Evolutionary conservation across 805 yeast genomes (phyloP).

Genomic region (Candida wancherniae): DNA sequence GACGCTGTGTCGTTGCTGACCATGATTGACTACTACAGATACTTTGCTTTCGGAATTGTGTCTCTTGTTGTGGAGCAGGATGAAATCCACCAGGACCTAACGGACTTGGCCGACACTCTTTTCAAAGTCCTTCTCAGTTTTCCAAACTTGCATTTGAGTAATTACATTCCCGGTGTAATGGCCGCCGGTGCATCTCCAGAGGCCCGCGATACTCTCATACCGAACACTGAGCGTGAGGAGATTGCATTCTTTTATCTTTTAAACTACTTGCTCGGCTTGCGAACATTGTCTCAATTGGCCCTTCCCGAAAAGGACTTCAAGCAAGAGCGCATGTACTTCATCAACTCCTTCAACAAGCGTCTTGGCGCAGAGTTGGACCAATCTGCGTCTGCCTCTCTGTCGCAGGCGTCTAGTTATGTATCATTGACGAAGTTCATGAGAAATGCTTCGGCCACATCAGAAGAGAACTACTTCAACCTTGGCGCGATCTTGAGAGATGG

Average conservation of each 20-base stretch:
- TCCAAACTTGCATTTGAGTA: constrained; percentile 13
- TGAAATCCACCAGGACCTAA: constrained; percentile 6
- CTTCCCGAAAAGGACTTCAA: constrained; percentile 6
- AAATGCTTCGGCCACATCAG: constrained; percentile 1
- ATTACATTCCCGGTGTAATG: constrained; percentile 5
- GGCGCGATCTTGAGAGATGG: constrained; percentile 14
- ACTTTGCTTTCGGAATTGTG: constrained; percentile 12
- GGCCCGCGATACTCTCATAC: constrained; percentile 1
- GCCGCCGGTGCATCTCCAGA: background rate
- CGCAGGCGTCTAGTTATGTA: constrained; percentile 13
- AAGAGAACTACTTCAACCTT: constrained; percentile 2
- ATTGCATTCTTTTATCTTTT: constrained; percentile 14
- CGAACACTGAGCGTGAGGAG: constrained; percentile 14
- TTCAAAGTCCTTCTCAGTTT: constrained; percentile 12
- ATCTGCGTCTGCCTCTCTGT: constrained; percentile 16
- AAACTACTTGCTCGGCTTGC: constrained; percentile 9
- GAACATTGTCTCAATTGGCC: constrained; percentile 6
- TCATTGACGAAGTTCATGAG: constrained; percentile 8
- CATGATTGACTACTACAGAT: constrained; percentile 14
- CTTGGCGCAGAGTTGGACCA: constrained; percentile 13
- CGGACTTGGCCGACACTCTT: constrained; percentile 12
- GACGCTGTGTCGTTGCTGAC: constrained; percentile 4
- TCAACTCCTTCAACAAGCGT: constrained; percentile 9
- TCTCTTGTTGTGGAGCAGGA: constrained; percentile 7
- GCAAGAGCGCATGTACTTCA: constrained; percentile 9